A percentile compares a stretch with the other conserved stretches of the same genome.
Evolutionary conservation across 805 yeast species (phyloP).

Genomic region (Metschnikowia reukaufii): DNA sequence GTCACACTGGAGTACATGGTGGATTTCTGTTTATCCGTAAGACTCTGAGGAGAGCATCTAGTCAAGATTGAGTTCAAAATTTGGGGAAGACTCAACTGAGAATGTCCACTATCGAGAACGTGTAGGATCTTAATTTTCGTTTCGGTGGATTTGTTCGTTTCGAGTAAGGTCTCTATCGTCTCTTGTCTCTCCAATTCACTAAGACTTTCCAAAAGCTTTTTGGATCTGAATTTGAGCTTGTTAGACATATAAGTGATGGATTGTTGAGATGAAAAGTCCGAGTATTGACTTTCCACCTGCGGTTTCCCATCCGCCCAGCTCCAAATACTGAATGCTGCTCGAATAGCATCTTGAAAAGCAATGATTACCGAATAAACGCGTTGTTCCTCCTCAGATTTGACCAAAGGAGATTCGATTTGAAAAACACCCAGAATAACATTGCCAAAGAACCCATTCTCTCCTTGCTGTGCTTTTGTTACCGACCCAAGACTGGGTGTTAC

Average conservation of each 20-base stretch:
- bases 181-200: constrained; percentile 71
- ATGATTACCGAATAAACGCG: constrained; percentile 58
- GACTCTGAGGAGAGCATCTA: constrained; percentile 39
- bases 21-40: constrained; percentile 40
- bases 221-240: constrained; percentile 67
- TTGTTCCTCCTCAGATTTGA: constrained; percentile 49
- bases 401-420: constrained; percentile 63
- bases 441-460: constrained; percentile 58
- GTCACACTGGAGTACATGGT: constrained; percentile 48
- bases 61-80: constrained; percentile 56
- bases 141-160: constrained; percentile 24
- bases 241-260: constrained; percentile 45
- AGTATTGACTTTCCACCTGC: neutral
- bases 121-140: constrained; percentile 59
- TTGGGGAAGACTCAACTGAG: constrained; percentile 70
- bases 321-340: constrained; percentile 66
- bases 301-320: constrained; percentile 54
- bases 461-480: constrained; percentile 10
- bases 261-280: constrained; percentile 20
- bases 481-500: constrained; percentile 31
- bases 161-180: constrained; percentile 64
- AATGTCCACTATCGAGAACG: constrained; percentile 80
- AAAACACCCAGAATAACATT: constrained; percentile 78
- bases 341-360: constrained; percentile 61
- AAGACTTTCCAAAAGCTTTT: constrained; percentile 61